These are phyloP conservation scores for Jasminum sambac DNA, from an alignment of 257 asterid genomes.

Conservation along the genomic window DNA sequence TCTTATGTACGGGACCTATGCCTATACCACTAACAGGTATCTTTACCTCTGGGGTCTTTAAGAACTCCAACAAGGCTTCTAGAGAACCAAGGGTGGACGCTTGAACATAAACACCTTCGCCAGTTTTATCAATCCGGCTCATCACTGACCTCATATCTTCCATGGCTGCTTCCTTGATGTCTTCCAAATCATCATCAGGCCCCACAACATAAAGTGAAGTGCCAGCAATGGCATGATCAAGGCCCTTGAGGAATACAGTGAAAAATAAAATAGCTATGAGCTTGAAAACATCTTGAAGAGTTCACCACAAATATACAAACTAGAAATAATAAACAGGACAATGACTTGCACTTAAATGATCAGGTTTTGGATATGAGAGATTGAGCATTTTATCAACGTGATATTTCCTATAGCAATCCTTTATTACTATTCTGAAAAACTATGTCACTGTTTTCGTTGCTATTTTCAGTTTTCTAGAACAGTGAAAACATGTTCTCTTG, in stretches of 20 bases:
- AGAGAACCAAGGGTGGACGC: constrained; percentile 97
- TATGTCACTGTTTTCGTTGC: too few relatives aligned
- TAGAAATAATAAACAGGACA: neutral
- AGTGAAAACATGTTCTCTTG: too few relatives aligned
- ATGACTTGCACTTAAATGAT: neutral
- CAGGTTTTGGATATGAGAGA: constrained; percentile 2
- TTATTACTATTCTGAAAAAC: neutral
- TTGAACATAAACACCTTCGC: constrained; percentile 94
- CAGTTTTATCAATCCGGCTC: constrained; percentile 90
- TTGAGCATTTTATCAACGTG: neutral
- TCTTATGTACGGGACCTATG: constrained; percentile 92
- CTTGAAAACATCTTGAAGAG: neutral
- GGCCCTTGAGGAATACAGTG: constrained; percentile 58
- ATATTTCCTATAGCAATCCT: neutral
- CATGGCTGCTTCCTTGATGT: constrained; percentile 79
- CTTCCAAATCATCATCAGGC: constrained; percentile 80
- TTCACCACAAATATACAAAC: constrained; percentile 21
- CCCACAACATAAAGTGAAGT: constrained; percentile 88
- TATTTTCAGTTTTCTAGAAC: too few relatives aligned
- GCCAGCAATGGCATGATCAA: constrained; percentile 98
- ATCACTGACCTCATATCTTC: constrained; percentile 92
- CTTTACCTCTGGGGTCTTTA: constrained; percentile 84
- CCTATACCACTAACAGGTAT: constrained; percentile 98
- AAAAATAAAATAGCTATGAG: constrained; percentile 5
- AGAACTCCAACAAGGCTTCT: constrained; percentile 92